Percentiles rank a stretch among this genome's conserved stretches.
phyloP scores from a whole-genome alignment of 2,329 filamentous ascomycete genomes.

The Apiospora koreana region DNA sequence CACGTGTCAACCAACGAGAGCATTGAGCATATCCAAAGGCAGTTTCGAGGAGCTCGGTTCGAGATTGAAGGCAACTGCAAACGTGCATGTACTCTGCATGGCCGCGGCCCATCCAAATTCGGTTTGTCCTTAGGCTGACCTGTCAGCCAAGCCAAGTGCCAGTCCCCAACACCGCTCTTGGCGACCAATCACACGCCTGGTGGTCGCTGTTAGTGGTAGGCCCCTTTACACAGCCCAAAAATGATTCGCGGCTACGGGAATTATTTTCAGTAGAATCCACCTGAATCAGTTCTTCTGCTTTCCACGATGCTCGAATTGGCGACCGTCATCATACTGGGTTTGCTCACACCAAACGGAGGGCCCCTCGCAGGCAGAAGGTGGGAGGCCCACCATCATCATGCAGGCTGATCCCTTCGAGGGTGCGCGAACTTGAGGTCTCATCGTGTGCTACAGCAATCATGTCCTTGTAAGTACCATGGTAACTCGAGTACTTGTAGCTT shows the following conservation, averaged over 20 bases:
- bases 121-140: neutral
- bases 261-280: too few species aligned
- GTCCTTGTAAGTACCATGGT: neutral
- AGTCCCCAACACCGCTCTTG: neutral
- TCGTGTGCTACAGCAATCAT: neutral
- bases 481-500: neutral
- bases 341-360: neutral
- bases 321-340: neutral
- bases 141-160: neutral
- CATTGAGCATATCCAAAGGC: too few species aligned
- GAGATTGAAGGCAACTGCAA: neutral
- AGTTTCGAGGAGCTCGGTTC: neutral
- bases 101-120: neutral
- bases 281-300: neutral
- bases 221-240: neutral
- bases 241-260: too few species aligned
- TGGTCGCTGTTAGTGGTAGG: neutral
- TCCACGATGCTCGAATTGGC: neutral
- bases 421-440: neutral
- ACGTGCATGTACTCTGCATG: neutral
- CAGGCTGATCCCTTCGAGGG: neutral
- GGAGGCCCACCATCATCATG: neutral
- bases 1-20: too few species aligned
- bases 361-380: neutral
- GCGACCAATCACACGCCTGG: neutral